A percentile compares a stretch with the other conserved stretches of the same genome.
Conservation (phyloP, 306 rosid genomes). For the Gastrolobium villosum region DNA sequence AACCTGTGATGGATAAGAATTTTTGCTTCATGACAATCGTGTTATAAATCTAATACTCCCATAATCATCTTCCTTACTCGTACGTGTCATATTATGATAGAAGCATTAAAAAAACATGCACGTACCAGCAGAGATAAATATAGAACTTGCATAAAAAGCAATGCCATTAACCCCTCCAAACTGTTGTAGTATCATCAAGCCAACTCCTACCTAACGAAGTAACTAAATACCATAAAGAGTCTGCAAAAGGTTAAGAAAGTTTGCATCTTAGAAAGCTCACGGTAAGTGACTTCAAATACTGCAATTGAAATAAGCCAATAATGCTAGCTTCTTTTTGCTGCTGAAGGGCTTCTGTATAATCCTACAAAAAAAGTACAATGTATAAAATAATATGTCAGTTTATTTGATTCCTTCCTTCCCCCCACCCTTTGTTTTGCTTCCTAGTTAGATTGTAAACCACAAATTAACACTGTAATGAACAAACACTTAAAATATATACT, state of each 20-base stretch:
- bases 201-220: constrained; percentile 73
- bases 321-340: constrained; percentile 57
- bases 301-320: constrained; percentile 66
- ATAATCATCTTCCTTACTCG: neutral
- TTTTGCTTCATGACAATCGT: constrained; percentile 46
- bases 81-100: neutral
- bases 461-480: neutral
- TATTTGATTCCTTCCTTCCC: neutral
- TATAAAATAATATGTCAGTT: neutral
- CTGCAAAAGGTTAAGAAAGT: constrained; percentile 11
- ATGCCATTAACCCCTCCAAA: constrained; percentile 84
- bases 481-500: constrained; percentile 47
- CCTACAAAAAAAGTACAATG: constrained; percentile 47
- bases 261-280: constrained; percentile 56
- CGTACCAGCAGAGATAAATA: constrained; percentile 78
- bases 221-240: constrained; percentile 22
- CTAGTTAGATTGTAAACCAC: neutral
- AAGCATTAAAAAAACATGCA: neutral
- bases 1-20: constrained; percentile 60
- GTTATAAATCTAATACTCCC: constrained; percentile 44
- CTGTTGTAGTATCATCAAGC: constrained; percentile 81
- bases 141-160: constrained; percentile 70
- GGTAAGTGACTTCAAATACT: constrained; percentile 68
- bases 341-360: constrained; percentile 67
- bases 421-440: neutral